Percentiles rank a stretch among this genome's conserved stretches.
Evolutionary conservation across 345 rosid genomes (phyloP).

Genomic region (Noccaea caerulescens): DNA sequence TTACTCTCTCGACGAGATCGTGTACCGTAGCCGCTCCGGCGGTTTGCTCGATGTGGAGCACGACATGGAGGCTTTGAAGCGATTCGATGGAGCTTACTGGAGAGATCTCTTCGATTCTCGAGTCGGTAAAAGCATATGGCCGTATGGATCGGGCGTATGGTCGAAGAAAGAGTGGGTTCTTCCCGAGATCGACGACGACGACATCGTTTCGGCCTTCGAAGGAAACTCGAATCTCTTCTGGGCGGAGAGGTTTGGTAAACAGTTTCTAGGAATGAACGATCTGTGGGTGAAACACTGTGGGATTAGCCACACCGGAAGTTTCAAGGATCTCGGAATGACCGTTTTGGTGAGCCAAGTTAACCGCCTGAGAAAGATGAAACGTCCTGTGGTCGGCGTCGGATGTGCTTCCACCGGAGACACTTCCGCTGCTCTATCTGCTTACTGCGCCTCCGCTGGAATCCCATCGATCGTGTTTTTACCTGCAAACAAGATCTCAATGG

Average conservation of each 20-base stretch:
- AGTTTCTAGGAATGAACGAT: constrained; percentile 77
- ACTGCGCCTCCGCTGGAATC: constrained; percentile 88
- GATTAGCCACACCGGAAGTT: constrained; percentile 90
- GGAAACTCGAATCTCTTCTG: constrained; percentile 90
- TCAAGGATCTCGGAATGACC: constrained; percentile 93
- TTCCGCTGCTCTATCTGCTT: constrained; percentile 85
- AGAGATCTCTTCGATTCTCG: constrained; percentile 82
- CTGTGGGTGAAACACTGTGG: constrained; percentile 97
- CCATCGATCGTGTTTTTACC: constrained; percentile 92
- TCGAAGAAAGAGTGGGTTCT: constrained; percentile 93
- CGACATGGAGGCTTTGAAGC: constrained; percentile 71
- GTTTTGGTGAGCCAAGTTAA: constrained; percentile 93
- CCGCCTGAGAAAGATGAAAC: constrained; percentile 68
- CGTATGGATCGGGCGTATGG: constrained; percentile 92
- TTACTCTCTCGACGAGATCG: constrained; percentile 89
- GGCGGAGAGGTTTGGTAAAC: constrained; percentile 89
- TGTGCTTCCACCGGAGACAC: constrained; percentile 97
- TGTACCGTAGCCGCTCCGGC: constrained; percentile 81
- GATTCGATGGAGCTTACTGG: constrained; percentile 77
- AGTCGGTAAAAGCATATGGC: constrained; percentile 83
- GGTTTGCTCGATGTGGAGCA: constrained; percentile 83
- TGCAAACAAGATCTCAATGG: constrained; percentile 85
- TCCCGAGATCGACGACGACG: constrained; percentile 79
- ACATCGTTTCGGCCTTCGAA: constrained; percentile 88
- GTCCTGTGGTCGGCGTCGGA: constrained; percentile 84